These are phyloP conservation scores for Ceratobasidium theobromae DNA, from an alignment of 1,284 basidiomycete species.

Conservation along the genomic window DNA sequence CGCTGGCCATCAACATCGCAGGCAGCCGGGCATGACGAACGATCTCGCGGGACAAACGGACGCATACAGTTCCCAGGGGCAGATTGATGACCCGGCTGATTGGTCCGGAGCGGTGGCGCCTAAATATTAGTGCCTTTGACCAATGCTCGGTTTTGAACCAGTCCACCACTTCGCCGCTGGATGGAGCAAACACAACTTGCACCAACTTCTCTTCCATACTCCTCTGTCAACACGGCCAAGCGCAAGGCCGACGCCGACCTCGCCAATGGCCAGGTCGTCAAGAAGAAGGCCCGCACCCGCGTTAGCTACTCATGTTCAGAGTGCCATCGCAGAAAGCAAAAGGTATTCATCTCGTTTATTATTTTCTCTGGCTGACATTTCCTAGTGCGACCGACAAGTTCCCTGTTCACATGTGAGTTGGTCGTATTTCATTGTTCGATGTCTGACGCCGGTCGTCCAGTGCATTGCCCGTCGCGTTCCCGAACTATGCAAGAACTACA, in stretches of 20 bases:
- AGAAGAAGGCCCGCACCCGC: slow-evolving; percentile 67
- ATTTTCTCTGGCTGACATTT: slow-evolving; percentile 38
- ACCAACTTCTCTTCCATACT: slow-evolving; percentile 2
- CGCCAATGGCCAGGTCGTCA: slow-evolving; percentile 41
- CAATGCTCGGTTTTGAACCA: slow-evolving; percentile 3
- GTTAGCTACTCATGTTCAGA: slow-evolving; percentile 80
- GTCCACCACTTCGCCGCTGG: not conserved
- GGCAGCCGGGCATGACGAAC: too few species aligned
- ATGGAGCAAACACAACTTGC: slow-evolving; percentile 19
- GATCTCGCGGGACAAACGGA: too few species aligned
- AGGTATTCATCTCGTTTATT: slow-evolving; percentile 49
- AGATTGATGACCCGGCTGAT: slow-evolving; percentile 16
- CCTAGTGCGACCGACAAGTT: slow-evolving; percentile 74
- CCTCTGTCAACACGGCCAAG: slow-evolving; percentile 26
- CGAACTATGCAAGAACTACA: slow-evolving; percentile 80
- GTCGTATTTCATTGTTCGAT: not conserved
- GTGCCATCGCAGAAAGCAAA: slow-evolving; percentile 81
- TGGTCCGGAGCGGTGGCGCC: slow-evolving; percentile 10
- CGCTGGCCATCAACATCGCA: not conserved
- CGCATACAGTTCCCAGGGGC: not conserved
- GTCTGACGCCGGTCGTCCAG: slow-evolving; percentile 44
- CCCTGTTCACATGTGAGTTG: slow-evolving; percentile 74
- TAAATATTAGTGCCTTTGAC: too few species aligned
- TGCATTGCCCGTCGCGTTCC: slow-evolving; percentile 80
- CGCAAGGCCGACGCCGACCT: not conserved